phyloP scores from a whole-genome alignment of 257 asterid genomes.

The Rhazya stricta region DNA sequence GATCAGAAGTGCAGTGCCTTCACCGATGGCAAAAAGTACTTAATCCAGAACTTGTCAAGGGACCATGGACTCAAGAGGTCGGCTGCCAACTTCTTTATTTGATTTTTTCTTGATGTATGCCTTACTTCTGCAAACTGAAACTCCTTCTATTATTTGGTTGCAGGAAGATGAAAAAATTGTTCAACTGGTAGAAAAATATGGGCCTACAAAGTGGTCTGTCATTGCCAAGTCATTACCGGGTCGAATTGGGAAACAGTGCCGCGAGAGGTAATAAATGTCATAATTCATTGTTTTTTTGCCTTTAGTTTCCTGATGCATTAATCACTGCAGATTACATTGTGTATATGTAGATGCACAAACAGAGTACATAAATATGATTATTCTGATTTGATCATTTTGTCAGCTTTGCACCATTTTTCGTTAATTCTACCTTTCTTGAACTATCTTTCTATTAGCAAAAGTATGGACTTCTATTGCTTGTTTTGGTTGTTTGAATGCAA shows the following conservation, averaged over 20 bases:
- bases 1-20: constrained; percentile 99
- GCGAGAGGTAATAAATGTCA: constrained; percentile 69
- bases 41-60: constrained; percentile 97
- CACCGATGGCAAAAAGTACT: constrained; percentile 99
- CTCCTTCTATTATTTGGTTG: constrained; percentile 15
- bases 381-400: not conserved
- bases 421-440: not conserved
- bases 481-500: not conserved
- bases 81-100: constrained; percentile 19
- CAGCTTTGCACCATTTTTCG: not conserved
- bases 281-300: not conserved
- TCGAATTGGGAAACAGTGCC: constrained; percentile 99
- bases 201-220: constrained; percentile 96
- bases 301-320: not conserved
- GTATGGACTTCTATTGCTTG: not conserved
- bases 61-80: constrained; percentile 98
- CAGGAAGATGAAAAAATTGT: constrained; percentile 94
- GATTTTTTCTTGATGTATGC: constrained; percentile 1
- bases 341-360: not conserved
- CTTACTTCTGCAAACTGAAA: not conserved
- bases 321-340: not conserved
- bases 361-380: not conserved
- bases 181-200: constrained; percentile 78
- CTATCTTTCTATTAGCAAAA: not conserved
- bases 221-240: constrained; percentile 94